These are phyloP conservation scores for Zygosaccharomyces bisporus DNA, from an alignment of 805 yeast genomes.

Conservation along the genomic window DNA sequence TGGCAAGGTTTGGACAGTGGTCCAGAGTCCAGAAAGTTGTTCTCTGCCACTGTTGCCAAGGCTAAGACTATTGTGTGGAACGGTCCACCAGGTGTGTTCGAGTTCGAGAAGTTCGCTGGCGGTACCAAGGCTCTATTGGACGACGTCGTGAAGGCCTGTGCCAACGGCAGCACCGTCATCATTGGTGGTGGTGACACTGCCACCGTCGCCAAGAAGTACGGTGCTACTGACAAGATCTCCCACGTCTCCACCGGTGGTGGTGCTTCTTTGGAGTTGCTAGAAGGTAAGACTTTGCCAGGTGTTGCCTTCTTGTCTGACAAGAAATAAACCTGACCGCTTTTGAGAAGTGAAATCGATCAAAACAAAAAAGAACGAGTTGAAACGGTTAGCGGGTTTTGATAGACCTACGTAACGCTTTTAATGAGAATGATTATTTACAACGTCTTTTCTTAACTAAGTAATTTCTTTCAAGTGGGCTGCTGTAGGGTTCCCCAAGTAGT, in stretches of 20 bases:
- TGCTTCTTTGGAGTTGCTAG: constrained; percentile 97
- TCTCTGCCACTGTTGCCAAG: constrained; percentile 75
- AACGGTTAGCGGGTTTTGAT: constrained; percentile 4
- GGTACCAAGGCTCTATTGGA: constrained; percentile 92
- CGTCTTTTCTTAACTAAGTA: constrained; percentile 11
- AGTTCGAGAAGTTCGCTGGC: constrained; percentile 83
- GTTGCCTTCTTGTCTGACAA: constrained; percentile 87
- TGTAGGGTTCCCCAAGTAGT: constrained; percentile 21
- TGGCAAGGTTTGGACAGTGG: constrained; percentile 97
- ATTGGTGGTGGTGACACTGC: constrained; percentile 99
- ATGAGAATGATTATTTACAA: constrained; percentile 5
- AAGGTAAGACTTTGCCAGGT: constrained; percentile 99
- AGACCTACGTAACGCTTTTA: constrained; percentile 9
- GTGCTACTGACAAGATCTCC: constrained; percentile 92
- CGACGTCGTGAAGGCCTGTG: constrained; percentile 81
- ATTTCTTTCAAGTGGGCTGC: constrained; percentile 20
- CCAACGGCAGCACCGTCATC: constrained; percentile 88
- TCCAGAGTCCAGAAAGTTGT: constrained; percentile 78
- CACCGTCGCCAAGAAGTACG: constrained; percentile 97
- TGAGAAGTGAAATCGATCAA: neutral
- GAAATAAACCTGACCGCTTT: constrained; percentile 26
- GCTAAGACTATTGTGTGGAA: constrained; percentile 99
- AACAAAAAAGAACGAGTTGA: constrained; percentile 2
- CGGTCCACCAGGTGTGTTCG: constrained; percentile 99
- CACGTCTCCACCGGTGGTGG: constrained; percentile 99